phyloP scores from a whole-genome alignment of 345 rosid genomes.

The Cardamine occulta region DNA sequence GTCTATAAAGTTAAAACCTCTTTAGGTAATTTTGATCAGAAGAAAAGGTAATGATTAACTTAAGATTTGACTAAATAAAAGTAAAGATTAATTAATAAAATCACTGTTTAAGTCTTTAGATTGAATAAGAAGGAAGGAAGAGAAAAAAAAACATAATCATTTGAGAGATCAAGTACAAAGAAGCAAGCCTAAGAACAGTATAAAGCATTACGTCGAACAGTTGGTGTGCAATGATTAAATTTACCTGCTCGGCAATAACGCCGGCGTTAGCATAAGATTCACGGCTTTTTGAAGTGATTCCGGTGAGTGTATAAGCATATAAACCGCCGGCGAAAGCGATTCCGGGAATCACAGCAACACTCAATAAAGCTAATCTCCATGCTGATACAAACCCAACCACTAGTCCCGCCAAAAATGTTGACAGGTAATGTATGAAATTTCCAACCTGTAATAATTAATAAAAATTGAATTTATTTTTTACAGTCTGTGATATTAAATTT shows the following conservation, averaged over 20 bases:
- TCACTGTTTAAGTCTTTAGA: slow-evolving; percentile 33
- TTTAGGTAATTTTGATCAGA: slow-evolving; percentile 24
- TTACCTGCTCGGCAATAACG: slow-evolving; percentile 96
- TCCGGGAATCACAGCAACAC: slow-evolving; percentile 98
- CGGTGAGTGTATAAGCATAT: slow-evolving; percentile 96
- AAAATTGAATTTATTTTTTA: neutral
- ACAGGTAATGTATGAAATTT: slow-evolving; percentile 91
- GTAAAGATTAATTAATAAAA: neutral
- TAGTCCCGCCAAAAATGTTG: slow-evolving; percentile 96
- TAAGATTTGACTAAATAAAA: slow-evolving; percentile 15
- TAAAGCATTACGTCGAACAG: slow-evolving; percentile 30
- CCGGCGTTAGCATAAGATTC: slow-evolving; percentile 98
- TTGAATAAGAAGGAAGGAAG: slow-evolving; percentile 29
- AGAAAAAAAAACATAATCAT: slow-evolving; percentile 33
- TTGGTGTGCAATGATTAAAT: slow-evolving; percentile 1
- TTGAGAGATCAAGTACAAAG: slow-evolving; percentile 39
- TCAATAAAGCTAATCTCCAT: slow-evolving; percentile 91
- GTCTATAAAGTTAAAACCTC: neutral
- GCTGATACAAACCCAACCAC: slow-evolving; percentile 99
- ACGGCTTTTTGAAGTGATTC: slow-evolving; percentile 96
- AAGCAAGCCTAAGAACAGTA: slow-evolving; percentile 41
- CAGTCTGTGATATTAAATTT: neutral
- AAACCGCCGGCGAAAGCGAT: slow-evolving; percentile 99
- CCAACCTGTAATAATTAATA: slow-evolving; percentile 67
- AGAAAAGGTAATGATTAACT: slow-evolving; percentile 28